Evolutionary conservation across 345 rosid species (phyloP), one percentile per base, ranked within the genome.

Genomic region (Melastoma malabathricum): DNA sequence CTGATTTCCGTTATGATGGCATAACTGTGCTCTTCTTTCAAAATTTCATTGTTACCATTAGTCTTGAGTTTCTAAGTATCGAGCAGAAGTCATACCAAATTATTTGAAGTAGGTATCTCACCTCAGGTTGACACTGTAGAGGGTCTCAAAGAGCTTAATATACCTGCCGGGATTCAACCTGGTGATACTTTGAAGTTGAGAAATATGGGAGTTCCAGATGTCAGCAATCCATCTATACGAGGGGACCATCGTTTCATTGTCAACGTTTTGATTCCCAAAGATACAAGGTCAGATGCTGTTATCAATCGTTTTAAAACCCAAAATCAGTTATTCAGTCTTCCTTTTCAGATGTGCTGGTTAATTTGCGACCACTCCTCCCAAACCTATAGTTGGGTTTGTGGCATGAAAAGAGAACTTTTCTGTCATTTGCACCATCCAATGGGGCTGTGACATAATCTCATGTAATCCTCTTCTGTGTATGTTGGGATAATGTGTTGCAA

Each of bases 91-190:
- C 50, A 51, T 43, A 45, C n/a, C 43, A 41, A 44, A 4, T 48
- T 58, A 34, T 48, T 48, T 48, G 52, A 58, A 31, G 14, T 48
- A 34, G 51, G 34, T 50, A 48, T 34, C 52, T 58, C 60, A 66
- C 64, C 39, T 51, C 76, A 90, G 98, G 98, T 90, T 50, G 86
- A 86, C 63, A 90, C 98, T 15, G 80, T 86, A 18, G 89, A 80
- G 57, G 98, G 98, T 47, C 58, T 68, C 60, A 74, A 62, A 74
- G 83, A 81, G 64, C 88, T 86, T 64, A 62, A 51, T 50, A 80
- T 90, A 62, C 96, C 94, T 31, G 27, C 79, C 5, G 98, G 96
- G 54, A 72, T 73, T 69, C 96, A 90, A 77, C 88, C 94, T 31
- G 96, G 96, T 4, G 94, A 80, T 53, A 66, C 73, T 14, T 52